A percentile compares a stretch with the other conserved stretches of the same genome.
Conservation (phyloP, 164 flowering plant genomes). For the Echeveria elegans region DNA sequence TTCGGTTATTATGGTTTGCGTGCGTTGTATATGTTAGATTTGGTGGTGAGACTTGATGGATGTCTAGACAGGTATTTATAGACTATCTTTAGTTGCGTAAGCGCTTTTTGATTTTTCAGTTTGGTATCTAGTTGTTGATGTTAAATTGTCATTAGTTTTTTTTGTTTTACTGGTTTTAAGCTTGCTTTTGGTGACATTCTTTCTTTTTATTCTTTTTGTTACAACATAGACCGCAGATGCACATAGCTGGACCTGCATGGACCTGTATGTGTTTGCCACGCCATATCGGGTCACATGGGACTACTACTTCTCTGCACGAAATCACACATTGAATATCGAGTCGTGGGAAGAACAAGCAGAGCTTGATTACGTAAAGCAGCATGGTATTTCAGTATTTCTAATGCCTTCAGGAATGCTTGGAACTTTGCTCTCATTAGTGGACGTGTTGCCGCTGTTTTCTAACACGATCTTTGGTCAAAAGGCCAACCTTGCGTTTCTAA, state of each 20-base stretch:
- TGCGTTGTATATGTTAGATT: neutral
- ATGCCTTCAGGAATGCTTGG: constrained; percentile 99
- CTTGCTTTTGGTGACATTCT: no score
- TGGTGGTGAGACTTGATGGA: neutral
- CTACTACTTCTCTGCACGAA: constrained; percentile 77
- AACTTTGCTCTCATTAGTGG: constrained; percentile 69
- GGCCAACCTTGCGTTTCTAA: constrained; percentile 74
- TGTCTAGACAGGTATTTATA: neutral
- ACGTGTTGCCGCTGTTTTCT: constrained; percentile 90
- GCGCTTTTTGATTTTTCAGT: neutral
- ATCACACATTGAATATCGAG: constrained; percentile 66
- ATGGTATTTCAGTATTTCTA: constrained; percentile 93
- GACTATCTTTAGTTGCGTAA: neutral
- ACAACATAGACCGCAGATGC: constrained; percentile 64
- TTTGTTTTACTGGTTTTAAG: no score
- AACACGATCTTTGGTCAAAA: constrained; percentile 86
- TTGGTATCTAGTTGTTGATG: neutral
- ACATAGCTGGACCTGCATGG: constrained; percentile 99
- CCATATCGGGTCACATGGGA: constrained; percentile 97
- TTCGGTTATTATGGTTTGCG: neutral
- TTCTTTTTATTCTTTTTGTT: no score
- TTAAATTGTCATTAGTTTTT: no score
- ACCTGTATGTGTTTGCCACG: constrained; percentile 95
- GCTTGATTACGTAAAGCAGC: constrained; percentile 91
- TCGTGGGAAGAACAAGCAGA: constrained; percentile 97